These are phyloP conservation scores for Galium porrigens DNA, from an alignment of 305 asterid genomes.

Conservation along the genomic window DNA sequence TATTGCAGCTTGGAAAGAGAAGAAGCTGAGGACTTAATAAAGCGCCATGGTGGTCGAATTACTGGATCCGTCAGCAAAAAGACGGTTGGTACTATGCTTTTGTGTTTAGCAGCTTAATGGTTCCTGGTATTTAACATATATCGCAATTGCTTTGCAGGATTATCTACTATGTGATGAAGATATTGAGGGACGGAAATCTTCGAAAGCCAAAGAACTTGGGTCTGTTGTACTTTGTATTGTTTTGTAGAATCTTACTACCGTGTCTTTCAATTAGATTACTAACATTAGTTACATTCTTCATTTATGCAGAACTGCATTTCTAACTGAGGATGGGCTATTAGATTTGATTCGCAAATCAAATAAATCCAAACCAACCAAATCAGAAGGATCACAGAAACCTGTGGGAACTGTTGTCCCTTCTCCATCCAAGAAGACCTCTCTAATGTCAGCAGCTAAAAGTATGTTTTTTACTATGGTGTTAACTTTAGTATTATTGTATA, in stretches of 20 bases:
- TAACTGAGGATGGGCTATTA: conserved; percentile 87
- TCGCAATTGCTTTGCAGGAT: conserved; percentile 34
- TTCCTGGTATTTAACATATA: conserved; percentile 8
- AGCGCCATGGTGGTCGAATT: conserved; percentile 91
- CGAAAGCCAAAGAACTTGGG: conserved; percentile 90
- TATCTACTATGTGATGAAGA: conserved; percentile 94
- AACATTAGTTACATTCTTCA: conserved; percentile 14
- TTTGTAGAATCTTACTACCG: conserved; percentile 11
- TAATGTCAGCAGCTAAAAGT: conserved; percentile 37
- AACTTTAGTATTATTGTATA: not conserved
- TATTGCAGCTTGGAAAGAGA: conserved; percentile 88
- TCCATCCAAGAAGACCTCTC: conserved; percentile 49
- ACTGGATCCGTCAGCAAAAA: conserved; percentile 98
- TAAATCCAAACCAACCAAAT: conserved; percentile 32
- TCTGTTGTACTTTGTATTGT: conserved; percentile 23
- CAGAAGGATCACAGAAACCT: conserved; percentile 31
- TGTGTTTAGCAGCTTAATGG: conserved; percentile 13
- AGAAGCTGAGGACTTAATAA: conserved; percentile 96
- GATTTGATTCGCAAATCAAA: conserved; percentile 68
- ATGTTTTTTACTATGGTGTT: conserved; percentile 16
- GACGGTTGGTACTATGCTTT: conserved; percentile 49
- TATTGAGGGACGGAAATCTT: conserved; percentile 77
- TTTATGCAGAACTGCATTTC: conserved; percentile 48
- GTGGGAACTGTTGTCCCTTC: conserved; percentile 41
- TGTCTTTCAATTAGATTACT: conserved; percentile 14